Evolutionary conservation across 2,329 filamentous ascomycete species (phyloP).

Genomic region (Fusarium pseudograminearum): DNA sequence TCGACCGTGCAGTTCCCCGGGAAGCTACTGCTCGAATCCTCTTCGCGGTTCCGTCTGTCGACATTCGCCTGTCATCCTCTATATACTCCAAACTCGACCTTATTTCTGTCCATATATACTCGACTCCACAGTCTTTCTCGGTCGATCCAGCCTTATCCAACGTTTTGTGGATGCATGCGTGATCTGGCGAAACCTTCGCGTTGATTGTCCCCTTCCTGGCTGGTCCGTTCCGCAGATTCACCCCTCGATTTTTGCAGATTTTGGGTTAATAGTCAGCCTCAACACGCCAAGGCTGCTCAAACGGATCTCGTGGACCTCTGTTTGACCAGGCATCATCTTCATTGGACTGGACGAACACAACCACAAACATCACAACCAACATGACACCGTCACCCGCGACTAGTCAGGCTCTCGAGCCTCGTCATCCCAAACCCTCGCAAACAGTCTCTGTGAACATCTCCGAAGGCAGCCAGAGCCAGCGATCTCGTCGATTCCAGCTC

Average conservation of each 20-base stretch:
- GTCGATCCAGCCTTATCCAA: not conserved
- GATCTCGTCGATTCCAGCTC: slow-evolving; percentile 62
- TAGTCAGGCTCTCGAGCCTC: slow-evolving; percentile 55
- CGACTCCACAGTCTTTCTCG: not conserved
- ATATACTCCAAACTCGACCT: not conserved
- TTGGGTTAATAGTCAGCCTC: not conserved
- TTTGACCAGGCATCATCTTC: slow-evolving; percentile 2
- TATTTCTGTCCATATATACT: not conserved
- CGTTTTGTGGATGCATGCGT: slow-evolving; percentile 4
- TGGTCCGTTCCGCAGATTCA: slow-evolving; percentile 8
- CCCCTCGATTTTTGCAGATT: not conserved
- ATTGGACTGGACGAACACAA: slow-evolving; percentile 21
- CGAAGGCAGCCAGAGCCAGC: slow-evolving; percentile 53
- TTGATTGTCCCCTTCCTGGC: slow-evolving; percentile 7
- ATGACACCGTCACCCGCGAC: slow-evolving; percentile 55
- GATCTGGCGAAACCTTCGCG: slow-evolving; percentile 16
- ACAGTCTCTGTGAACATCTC: slow-evolving; percentile 63
- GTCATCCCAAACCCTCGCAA: slow-evolving; percentile 52
- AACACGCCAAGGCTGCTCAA: not conserved
- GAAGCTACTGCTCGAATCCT: slow-evolving; percentile 19
- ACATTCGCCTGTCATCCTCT: slow-evolving; percentile 5
- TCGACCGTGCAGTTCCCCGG: slow-evolving; percentile 15
- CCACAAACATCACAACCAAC: slow-evolving; percentile 28
- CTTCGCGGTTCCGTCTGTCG: slow-evolving; percentile 15
- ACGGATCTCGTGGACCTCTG: not conserved